Evolutionary conservation across 768 basidiomycete genomes (phyloP), one percentile per base, ranked within the genome.

Genomic region (Suillus alpinus): DNA sequence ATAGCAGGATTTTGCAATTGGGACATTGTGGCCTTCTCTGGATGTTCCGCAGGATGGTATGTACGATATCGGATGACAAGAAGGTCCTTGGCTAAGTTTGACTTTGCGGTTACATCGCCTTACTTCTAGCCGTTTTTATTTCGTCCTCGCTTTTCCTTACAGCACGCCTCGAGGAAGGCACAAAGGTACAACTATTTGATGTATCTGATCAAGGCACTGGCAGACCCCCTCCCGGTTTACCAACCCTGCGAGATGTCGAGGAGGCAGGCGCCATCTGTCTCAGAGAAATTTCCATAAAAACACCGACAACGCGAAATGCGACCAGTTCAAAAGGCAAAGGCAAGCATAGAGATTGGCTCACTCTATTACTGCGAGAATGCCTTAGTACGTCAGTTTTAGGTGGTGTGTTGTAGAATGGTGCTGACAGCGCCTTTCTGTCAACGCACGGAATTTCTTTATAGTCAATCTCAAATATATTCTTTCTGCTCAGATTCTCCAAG

Each of bases 381-480:
- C 77, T 94, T 57, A 86, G 92, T 91, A 60, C 50, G 83, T 71
- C 53, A 39, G 16, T 29, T 39, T 16, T 12, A 26, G 23, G 53
- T 39, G 36, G 37, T 16, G 53, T 39, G 36, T 23, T 16, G 23
- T 55, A 36, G 53, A 55, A 18, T 55, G 23, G 39, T 3, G 6
- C 53, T 55, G 23, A 55, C 53, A 55, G 53, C 55, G 37, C 39
- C 41, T 32, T 50, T 39, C 61, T 61, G 32, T 59, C 64, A 51
- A 63, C 34, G 37, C 26, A 29, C 60, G 51, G 46, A 56, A 56
- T 64, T 36, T 31, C 56, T n/a, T 52, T 60, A 6, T 56, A 94
- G 92, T 92, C 47, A 86, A 88, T 67, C 76, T 91, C 14, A 90
- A 86, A 69, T 90, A 87, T 68, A 73, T 92, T 63, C 83, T 84